Evolutionary conservation across 768 basidiomycete genomes (phyloP), one percentile per base, ranked within the genome.

Genomic region (Amyloporia xantha): DNA sequence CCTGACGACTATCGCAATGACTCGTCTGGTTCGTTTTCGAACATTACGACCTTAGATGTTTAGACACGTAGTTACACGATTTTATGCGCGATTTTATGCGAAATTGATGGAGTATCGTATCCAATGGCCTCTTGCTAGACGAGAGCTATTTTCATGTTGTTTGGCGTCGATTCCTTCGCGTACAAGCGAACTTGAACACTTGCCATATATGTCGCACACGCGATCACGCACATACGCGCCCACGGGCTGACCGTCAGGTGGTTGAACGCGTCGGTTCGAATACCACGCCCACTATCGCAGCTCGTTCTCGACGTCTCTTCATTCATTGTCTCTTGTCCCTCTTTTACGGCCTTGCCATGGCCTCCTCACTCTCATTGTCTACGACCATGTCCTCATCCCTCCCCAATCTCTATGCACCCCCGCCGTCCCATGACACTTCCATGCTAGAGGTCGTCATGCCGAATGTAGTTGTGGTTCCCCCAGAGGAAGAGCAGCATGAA

Each of bases 391-490:
- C 59, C 19, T 55, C 54, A 19, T 41, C 47, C 12, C 51, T 54
- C 21, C 38, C 54, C 36, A 30, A 42, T 23, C 41, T 57, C 38
- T 26, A 49, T 52, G 54, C 50, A 6, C 62, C 62, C 20, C 59
- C 66, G n/a, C 62, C 61, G 2, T 58, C 61, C n/a, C 62, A 66
- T 9, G 48, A 58, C 21, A 50, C 60, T 28, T 55, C 57, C 40
- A 54, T 59, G 48, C 53, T 55, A 28, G 52, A 58, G 20, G 51
- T 23, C 9, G 37, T 52, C 27, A 53, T 66, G 41, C 68, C 68
- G 4, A 58, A 66, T 42, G 68, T 70, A 15, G 59, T 66, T 51
- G 65, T 70, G 13, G 62, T 62, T 23, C 66, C 68, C 6, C 68
- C 68, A 13, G 68, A 70, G 49, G 68, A 69, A 37, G 68, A 70